phyloP scores from a whole-genome alignment of 495 filamentous ascomycete species.

The Talaromyces liani region DNA sequence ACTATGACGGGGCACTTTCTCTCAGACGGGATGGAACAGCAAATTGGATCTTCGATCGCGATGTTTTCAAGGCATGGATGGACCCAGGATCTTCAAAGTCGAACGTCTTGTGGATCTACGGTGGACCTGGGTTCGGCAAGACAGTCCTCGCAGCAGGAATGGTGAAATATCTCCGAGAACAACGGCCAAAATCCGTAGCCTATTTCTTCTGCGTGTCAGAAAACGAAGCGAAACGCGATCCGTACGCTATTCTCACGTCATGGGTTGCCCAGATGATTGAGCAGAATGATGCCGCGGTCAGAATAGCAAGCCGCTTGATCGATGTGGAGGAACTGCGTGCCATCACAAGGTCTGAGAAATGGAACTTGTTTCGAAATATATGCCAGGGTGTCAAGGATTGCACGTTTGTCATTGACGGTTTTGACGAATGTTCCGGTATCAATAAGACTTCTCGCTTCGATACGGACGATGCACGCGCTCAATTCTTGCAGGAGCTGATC shows the following conservation, averaged over 20 bases:
- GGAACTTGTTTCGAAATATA: constrained; percentile 10
- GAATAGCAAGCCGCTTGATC: constrained; percentile 4
- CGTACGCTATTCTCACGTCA: constrained; percentile 17
- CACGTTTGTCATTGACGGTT: constrained; percentile 18
- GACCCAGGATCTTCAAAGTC: background rate
- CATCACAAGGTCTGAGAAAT: constrained; percentile 11
- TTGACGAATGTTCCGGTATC: constrained; percentile 19
- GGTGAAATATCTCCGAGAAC: constrained; percentile 11
- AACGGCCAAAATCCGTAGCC: constrained; percentile 7
- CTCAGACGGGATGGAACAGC: constrained; percentile 11
- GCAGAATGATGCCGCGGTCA: constrained; percentile 8
- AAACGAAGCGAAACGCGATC: constrained; percentile 13
- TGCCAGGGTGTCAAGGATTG: constrained; percentile 4
- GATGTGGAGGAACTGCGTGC: constrained; percentile 4
- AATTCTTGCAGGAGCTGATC: constrained; percentile 12
- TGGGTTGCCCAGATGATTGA: constrained; percentile 20
- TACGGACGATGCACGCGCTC: constrained; percentile 9
- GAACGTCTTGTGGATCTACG: constrained; percentile 15
- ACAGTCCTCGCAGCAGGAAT: constrained; percentile 20
- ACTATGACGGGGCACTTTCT: constrained; percentile 5
- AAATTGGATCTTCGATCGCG: constrained; percentile 11
- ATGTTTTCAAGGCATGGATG: constrained; percentile 11
- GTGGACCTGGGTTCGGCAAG: constrained; percentile 18
- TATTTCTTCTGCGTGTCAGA: constrained; percentile 21
- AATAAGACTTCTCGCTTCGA: constrained; percentile 10